Percentiles rank a stretch among this genome's conserved stretches.
These are phyloP conservation scores for Hymenoscyphus fraxineus DNA, from an alignment of 2,329 filamentous ascomycete species.

Conservation along the genomic window DNA sequence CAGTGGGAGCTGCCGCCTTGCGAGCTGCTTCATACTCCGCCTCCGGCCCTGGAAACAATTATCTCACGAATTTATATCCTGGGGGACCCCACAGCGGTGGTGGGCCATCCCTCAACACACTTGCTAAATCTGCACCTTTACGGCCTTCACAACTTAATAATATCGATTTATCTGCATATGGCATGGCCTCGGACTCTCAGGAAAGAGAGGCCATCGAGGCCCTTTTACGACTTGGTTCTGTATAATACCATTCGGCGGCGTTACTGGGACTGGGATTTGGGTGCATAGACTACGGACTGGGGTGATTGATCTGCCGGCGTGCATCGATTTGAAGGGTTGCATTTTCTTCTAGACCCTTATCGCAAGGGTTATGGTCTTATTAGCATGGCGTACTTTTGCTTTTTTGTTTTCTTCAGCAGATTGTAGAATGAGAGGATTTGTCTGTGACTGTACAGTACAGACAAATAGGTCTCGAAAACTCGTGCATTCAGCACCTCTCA, in stretches of 20 bases:
- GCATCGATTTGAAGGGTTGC: conserved; percentile 32
- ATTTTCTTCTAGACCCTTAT: conserved; percentile 18
- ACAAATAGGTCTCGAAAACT: conserved; percentile 8
- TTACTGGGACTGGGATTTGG: conserved; percentile 25
- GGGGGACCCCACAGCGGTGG: conserved; percentile 37
- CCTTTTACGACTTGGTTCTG: conserved; percentile 75
- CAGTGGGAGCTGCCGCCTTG: conserved; percentile 80
- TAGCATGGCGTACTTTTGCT: conserved; percentile 27
- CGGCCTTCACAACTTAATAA: conserved; percentile 41
- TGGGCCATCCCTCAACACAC: conserved; percentile 28
- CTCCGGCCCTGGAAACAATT: conserved; percentile 49
- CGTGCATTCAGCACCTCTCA: conserved; percentile 31
- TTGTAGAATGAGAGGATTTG: conserved; percentile 17
- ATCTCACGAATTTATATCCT: conserved; percentile 46
- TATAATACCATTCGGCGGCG: conserved; percentile 45
- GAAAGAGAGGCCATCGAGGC: conserved; percentile 81
- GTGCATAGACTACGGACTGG: conserved; percentile 26
- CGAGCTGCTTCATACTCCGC: conserved; percentile 62
- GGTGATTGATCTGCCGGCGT: conserved; percentile 32
- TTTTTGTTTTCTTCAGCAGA: conserved; percentile 8
- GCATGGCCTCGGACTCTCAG: conserved; percentile 55
- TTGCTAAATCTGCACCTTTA: conserved; percentile 34
- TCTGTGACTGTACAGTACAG: conserved; percentile 12
- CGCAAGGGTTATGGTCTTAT: conserved; percentile 21
- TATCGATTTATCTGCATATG: conserved; percentile 46